Percentiles rank a stretch among this genome's conserved stretches.
Evolutionary conservation across 148 eudicot genomes (phyloP).

Genomic region (Fallopia convolvulus): DNA sequence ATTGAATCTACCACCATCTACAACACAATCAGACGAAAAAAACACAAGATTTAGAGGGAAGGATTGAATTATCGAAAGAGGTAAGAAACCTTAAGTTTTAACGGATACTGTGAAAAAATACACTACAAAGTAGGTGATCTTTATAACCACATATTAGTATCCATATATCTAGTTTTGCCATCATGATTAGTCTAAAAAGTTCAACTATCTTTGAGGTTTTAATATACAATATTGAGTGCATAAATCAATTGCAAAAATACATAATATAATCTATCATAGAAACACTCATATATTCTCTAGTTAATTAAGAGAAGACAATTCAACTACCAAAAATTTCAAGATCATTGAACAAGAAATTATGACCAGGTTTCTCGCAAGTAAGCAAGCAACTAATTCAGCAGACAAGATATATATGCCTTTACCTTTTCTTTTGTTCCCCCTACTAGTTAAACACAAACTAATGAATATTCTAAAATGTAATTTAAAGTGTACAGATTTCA

Average conservation of each 20-base stretch:
- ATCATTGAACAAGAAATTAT: conserved; percentile 1
- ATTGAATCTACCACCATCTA: too few species aligned
- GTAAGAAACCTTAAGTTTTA: too few species aligned
- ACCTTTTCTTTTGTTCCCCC: not conserved
- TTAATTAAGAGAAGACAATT: not conserved
- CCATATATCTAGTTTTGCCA: not conserved
- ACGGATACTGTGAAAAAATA: too few species aligned
- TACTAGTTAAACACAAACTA: not conserved
- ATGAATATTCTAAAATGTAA: conserved; percentile 5
- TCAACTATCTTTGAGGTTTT: not conserved
- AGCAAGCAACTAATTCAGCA: not conserved
- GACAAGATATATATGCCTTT: not conserved
- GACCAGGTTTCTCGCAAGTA: not conserved
- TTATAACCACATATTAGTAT: not conserved
- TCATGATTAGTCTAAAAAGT: conserved; percentile 2
- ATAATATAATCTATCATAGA: not conserved
- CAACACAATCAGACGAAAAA: too few species aligned
- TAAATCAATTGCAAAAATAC: not conserved
- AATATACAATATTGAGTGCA: not conserved
- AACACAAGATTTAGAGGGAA: too few species aligned
- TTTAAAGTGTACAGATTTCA: not conserved
- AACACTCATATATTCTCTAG: not conserved
- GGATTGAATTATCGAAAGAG: too few species aligned
- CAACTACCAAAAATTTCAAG: conserved; percentile 5
- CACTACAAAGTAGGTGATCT: not conserved